Base-by-base conservation (phyloP, 768 basidiomycete genomes). In the Serendipita sp. region DNA sequence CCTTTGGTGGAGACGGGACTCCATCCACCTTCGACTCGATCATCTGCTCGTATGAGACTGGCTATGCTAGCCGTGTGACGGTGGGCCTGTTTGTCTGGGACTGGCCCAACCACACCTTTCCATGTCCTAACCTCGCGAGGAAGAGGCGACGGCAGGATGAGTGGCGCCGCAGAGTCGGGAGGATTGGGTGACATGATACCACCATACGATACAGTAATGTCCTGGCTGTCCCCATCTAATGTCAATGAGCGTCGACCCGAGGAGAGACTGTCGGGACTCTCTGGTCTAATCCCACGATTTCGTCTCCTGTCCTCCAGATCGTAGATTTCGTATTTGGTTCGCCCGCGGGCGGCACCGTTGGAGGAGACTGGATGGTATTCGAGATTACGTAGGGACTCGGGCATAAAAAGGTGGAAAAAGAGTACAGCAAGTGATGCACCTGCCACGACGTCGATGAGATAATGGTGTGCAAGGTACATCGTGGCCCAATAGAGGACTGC, bases 381-480 rank as follows among this genome's bases (percentile, higher is more conserved):
- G 78, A 68, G 70, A 32, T 82, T 81, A 66, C 81, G 82, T 68
- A 95, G 79, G 65, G 87, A 85, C 67, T 88, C 84, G 0, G 93
- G 92, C 70, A 97, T 84, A 75, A 86, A 86, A 68, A 89, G 70
- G 77, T 92, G 97, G 79, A 97, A 98, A 70, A 83, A 86, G 18
- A 82, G 80, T 44, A 87, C 86, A 54, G 94, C 87, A 67, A 99
- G 81, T 72, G 93, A 95, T 0, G 88, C 90, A 13, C 96, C 96
- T 8, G 86, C 89, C 58, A 92, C 90, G 72, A 97, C 90, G 72
- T 99, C 96, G 76, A 99, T 93, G 71, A 99, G 87, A 78, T 98
- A 98, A 77, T 98, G 95, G 74, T 96, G 92, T 2, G 90, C 91
- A 70, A 95, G 86, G 78, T 95, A 97, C 95, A 98, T 98, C 28